Conservation (phyloP, 768 basidiomycete genomes). For the Boletus sp. region DNA sequence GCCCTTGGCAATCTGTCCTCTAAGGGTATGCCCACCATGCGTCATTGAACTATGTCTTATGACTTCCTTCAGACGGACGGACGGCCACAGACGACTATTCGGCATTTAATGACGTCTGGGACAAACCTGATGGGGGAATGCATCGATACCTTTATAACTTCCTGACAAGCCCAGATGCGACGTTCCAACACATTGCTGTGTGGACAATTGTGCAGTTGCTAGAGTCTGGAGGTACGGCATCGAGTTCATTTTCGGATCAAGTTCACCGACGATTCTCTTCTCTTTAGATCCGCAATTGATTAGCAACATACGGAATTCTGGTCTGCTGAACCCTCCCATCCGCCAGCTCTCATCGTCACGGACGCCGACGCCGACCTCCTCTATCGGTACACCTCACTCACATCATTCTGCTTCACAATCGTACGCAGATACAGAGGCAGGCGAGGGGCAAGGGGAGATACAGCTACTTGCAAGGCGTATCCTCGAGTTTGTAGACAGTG, state of each 20-base stretch:
- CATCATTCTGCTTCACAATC: conserved; percentile 68
- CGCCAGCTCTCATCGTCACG: conserved; percentile 76
- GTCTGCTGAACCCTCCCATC: conserved; percentile 80
- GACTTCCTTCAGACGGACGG: conserved; percentile 58
- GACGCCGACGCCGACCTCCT: conserved; percentile 67
- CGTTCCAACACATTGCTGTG: conserved; percentile 99
- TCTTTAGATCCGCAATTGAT: conserved; percentile 78
- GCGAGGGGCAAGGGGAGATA: conserved; percentile 91
- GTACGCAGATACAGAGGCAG: conserved; percentile 79
- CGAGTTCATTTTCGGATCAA: background rate
- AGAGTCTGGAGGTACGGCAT: conserved; percentile 79
- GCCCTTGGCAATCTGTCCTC: conserved; percentile 97
- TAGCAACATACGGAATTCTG: conserved; percentile 85
- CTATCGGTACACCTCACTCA: conserved; percentile 70
- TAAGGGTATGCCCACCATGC: conserved; percentile 58
- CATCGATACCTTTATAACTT: conserved; percentile 94
- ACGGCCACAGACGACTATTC: conserved; percentile 85
- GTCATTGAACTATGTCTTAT: background rate
- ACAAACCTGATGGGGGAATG: conserved; percentile 96
- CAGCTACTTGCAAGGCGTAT: conserved; percentile 82
- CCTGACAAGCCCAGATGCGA: conserved; percentile 89
- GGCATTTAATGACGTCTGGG: conserved; percentile 98
- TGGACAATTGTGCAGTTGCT: conserved; percentile 99
- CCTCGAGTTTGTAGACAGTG: conserved; percentile 81
- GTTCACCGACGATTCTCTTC: background rate